Evolutionary conservation across 1,284 basidiomycete species (phyloP).

Genomic region (Moesziomyces sp.): DNA sequence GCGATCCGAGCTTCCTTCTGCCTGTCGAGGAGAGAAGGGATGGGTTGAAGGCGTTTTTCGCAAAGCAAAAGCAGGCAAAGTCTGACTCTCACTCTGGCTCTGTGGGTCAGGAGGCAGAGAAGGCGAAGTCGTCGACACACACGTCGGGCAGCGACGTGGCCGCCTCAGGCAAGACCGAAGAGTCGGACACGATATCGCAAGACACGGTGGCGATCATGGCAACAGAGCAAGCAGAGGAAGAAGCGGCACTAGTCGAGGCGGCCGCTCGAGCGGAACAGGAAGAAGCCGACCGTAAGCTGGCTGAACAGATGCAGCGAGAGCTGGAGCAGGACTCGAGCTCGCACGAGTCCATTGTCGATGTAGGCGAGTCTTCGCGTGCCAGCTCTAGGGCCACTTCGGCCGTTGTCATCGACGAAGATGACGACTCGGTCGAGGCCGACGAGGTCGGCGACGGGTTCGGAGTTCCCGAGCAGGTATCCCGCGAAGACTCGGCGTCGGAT

Average conservation of each 20-base stretch:
- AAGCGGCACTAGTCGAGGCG: constrained; percentile 14
- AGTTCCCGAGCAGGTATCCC: constrained; percentile 15
- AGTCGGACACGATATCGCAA: constrained; percentile 7
- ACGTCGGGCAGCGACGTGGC: not conserved
- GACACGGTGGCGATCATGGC: constrained; percentile 22
- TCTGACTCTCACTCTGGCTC: not conserved
- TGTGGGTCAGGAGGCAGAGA: not conserved
- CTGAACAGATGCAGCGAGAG: constrained; percentile 36
- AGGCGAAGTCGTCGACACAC: not conserved
- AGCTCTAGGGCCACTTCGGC: constrained; percentile 4
- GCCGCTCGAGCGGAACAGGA: constrained; percentile 29
- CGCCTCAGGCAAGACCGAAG: constrained; percentile 8
- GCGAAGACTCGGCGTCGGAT: not conserved
- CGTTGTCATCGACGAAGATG: not conserved
- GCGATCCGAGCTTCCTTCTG: constrained; percentile 83
- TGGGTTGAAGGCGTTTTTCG: constrained; percentile 87
- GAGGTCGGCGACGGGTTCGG: constrained; percentile 42
- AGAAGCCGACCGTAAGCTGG: constrained; percentile 27
- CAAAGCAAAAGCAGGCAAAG: constrained; percentile 67
- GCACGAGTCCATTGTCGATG: constrained; percentile 30
- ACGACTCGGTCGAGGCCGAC: constrained; percentile 15
- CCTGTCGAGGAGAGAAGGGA: constrained; percentile 83
- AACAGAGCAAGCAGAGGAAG: constrained; percentile 27
- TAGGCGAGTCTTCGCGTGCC: constrained; percentile 12
- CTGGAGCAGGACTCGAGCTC: constrained; percentile 19